Conservation (phyloP, 495 filamentous ascomycete species). For the Venustampulla echinocandica region DNA sequence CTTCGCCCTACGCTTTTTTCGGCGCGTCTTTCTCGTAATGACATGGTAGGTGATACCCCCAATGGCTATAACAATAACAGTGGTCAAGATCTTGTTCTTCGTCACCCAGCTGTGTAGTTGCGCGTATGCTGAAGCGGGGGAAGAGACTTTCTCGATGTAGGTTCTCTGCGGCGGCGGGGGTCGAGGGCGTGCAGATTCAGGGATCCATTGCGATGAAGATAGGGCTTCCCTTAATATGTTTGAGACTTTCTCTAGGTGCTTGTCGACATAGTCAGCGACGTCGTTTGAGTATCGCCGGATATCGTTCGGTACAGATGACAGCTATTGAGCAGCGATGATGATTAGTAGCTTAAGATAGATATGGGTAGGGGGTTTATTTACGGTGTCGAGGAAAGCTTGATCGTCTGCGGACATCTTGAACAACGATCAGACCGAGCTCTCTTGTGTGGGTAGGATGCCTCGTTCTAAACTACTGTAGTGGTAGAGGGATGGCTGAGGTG, state of each 20-base stretch:
- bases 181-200: slow-evolving; percentile 52
- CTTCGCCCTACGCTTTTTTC: slow-evolving; percentile 63
- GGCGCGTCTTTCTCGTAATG: slow-evolving; percentile 49
- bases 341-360: background rate
- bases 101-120: slow-evolving; percentile 52
- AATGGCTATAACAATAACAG: slow-evolving; percentile 56
- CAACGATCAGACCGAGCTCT: background rate
- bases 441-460: too few relatives aligned
- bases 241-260: slow-evolving; percentile 63
- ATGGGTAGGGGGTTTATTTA: slow-evolving; percentile 27
- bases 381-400: slow-evolving; percentile 53
- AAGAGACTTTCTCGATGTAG: slow-evolving; percentile 22
- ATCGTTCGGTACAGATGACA: slow-evolving; percentile 63
- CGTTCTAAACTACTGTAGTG: too few relatives aligned
- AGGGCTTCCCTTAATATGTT: slow-evolving; percentile 52
- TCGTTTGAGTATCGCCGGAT: slow-evolving; percentile 54
- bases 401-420: slow-evolving; percentile 52
- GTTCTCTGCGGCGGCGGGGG: slow-evolving; percentile 37
- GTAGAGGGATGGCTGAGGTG: too few relatives aligned
- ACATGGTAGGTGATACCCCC: slow-evolving; percentile 60
- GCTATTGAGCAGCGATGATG: slow-evolving; percentile 36
- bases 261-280: slow-evolving; percentile 69
- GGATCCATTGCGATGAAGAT: slow-evolving; percentile 58
- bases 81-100: slow-evolving; percentile 59
- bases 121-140: slow-evolving; percentile 32